Conservation (phyloP, 768 basidiomycete genomes). For the Mrakia gelida region DNA sequence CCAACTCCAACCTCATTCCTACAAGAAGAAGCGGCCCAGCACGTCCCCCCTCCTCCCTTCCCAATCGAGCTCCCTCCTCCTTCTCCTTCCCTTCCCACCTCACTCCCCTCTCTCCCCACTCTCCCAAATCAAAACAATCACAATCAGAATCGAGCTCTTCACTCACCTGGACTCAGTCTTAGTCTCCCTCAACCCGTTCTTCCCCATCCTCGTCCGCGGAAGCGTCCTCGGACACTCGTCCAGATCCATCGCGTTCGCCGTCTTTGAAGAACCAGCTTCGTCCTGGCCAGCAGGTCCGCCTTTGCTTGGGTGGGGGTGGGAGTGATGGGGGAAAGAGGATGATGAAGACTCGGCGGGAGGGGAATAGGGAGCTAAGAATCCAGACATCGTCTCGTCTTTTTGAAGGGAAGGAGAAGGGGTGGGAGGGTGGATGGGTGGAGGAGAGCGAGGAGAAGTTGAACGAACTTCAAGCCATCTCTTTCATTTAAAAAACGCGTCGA, state of each 20-base stretch:
- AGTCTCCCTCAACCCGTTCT: conserved; percentile 21
- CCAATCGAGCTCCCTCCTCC: not conserved
- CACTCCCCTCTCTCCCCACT: not conserved
- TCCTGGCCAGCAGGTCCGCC: not conserved
- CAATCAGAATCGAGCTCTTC: too few species aligned
- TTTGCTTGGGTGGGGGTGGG: too few species aligned
- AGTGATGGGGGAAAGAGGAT: not conserved
- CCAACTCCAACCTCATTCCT: not conserved
- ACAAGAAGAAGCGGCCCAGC: not conserved
- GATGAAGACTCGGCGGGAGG: conserved; percentile 13
- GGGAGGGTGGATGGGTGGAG: not conserved
- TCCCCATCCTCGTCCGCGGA: not conserved
- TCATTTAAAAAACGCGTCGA: not conserved
- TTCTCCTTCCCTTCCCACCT: not conserved
- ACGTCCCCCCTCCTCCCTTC: not conserved
- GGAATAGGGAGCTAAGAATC: conserved; percentile 24
- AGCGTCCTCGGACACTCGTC: not conserved
- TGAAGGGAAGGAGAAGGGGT: not conserved
- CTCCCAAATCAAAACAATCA: not conserved
- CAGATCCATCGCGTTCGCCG: not conserved
- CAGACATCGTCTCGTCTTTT: not conserved
- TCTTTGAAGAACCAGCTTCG: not conserved
- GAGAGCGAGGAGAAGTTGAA: not conserved
- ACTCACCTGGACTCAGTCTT: conserved; percentile 26
- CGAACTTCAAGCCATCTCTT: not conserved